Conservation (phyloP, 306 rosid genomes). For the Boehmeria nivea region DNA sequence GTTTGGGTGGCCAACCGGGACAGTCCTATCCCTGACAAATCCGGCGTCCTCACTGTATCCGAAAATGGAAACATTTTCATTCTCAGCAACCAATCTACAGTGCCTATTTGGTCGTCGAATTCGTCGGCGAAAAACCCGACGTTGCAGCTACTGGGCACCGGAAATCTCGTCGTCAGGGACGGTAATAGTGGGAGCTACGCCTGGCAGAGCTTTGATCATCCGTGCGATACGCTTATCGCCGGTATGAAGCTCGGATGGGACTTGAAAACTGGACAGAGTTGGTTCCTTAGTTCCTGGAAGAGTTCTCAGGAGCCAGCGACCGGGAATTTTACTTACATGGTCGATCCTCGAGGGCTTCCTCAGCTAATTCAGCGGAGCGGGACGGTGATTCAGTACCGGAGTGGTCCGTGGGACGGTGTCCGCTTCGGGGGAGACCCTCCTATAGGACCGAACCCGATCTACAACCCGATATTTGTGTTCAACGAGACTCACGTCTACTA, state of each 20-base stretch:
- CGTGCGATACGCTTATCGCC: constrained; percentile 16
- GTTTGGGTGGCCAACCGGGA: constrained; percentile 26
- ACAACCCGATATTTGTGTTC: constrained; percentile 18
- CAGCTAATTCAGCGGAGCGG: background rate
- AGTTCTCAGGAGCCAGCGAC: constrained; percentile 25
- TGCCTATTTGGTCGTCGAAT: constrained; percentile 1
- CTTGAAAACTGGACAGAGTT: constrained; percentile 10
- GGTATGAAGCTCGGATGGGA: constrained; percentile 29
- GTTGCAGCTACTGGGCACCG: constrained; percentile 14
- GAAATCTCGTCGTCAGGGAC: constrained; percentile 12
- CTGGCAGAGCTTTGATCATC: constrained; percentile 26
- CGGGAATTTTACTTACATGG: constrained; percentile 20
- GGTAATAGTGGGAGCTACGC: background rate
- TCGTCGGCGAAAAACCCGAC: constrained; percentile 1
- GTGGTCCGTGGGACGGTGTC: constrained; percentile 1
- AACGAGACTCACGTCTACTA: constrained; percentile 14
- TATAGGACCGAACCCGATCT: background rate
- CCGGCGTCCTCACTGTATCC: constrained; percentile 9
- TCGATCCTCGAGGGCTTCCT: constrained; percentile 23
- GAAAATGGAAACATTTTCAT: constrained; percentile 15
- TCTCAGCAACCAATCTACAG: background rate
- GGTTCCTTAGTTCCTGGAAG: constrained; percentile 27
- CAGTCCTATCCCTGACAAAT: background rate
- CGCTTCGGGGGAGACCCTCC: constrained; percentile 13
- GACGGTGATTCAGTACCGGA: background rate